Percentiles rank a stretch among this genome's conserved stretches.
Evolutionary conservation across 139 green algal genomes (phyloP).

Genomic region (Closterium sp.): DNA sequence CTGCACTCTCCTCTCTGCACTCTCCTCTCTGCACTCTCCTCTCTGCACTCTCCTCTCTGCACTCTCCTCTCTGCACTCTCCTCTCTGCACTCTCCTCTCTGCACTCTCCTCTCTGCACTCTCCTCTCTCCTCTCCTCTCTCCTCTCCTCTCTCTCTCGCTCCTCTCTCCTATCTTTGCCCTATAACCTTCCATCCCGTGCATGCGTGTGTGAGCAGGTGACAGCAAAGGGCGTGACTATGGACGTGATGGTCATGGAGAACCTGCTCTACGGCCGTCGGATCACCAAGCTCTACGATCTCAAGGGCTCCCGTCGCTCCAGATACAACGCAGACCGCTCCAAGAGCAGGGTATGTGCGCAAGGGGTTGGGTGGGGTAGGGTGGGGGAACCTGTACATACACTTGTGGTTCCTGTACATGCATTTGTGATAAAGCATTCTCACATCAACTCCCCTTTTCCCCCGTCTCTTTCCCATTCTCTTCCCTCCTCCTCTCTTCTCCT

Average conservation of each 20-base stretch:
- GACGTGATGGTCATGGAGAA: slow-evolving; percentile 90
- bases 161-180: no score
- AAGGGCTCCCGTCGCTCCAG: slow-evolving; percentile 75
- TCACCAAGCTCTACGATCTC: slow-evolving; percentile 88
- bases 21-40: no score
- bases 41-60: no score
- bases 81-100: not conserved
- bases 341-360: slow-evolving; percentile 18
- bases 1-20: no score
- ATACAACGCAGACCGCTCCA: slow-evolving; percentile 62
- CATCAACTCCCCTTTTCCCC: not conserved
- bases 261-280: slow-evolving; percentile 78
- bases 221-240: slow-evolving; percentile 51
- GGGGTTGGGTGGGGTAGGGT: not conserved
- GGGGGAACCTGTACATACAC: not conserved
- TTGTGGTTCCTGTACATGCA: not conserved
- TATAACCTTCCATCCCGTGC: no score
- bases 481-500: not conserved
- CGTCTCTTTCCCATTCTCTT: slow-evolving; percentile 7
- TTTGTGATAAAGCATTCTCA: not conserved
- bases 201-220: not conserved
- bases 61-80: not conserved
- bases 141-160: no score
- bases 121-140: no score
- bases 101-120: no score